Percentiles rank a stretch among this genome's conserved stretches.
Conservation (phyloP, 371 early-diverging fungal species). For the Blakeslea trispora region DNA sequence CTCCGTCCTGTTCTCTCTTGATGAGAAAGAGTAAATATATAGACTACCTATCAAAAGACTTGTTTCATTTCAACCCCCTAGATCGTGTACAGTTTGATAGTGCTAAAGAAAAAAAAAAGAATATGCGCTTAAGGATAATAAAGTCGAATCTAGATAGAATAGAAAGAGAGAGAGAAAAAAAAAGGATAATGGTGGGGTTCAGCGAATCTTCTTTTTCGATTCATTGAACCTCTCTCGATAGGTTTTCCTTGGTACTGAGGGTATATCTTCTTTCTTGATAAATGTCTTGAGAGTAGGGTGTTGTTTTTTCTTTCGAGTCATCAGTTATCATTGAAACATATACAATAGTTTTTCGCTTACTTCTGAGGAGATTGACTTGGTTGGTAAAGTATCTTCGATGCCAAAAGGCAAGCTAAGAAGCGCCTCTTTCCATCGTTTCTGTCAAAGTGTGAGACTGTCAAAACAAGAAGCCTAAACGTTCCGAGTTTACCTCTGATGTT, state of each 20-base stretch:
- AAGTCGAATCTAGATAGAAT: not conserved
- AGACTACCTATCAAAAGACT: too few species aligned
- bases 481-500: conserved; percentile 15
- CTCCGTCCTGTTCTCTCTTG: not conserved
- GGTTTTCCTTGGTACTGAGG: conserved; percentile 3
- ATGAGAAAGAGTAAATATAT: too few species aligned
- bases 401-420: conserved; percentile 17
- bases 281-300: conserved; percentile 8
- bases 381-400: not conserved
- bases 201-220: conserved; percentile 1
- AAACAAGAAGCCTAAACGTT: not conserved
- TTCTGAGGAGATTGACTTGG: not conserved
- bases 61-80: not conserved
- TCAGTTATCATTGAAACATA: not conserved
- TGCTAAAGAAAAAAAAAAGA: not conserved
- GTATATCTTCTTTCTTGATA: conserved; percentile 2
- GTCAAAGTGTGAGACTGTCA: not conserved
- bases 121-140: not conserved
- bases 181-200: not conserved
- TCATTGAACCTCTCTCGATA: conserved; percentile 21
- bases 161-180: not conserved
- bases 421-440: conserved; percentile 28
- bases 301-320: not conserved
- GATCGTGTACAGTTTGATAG: not conserved
- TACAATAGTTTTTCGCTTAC: not conserved